Conservation (phyloP, 1,284 basidiomycete genomes). For the Ganoderma lingzhi region DNA sequence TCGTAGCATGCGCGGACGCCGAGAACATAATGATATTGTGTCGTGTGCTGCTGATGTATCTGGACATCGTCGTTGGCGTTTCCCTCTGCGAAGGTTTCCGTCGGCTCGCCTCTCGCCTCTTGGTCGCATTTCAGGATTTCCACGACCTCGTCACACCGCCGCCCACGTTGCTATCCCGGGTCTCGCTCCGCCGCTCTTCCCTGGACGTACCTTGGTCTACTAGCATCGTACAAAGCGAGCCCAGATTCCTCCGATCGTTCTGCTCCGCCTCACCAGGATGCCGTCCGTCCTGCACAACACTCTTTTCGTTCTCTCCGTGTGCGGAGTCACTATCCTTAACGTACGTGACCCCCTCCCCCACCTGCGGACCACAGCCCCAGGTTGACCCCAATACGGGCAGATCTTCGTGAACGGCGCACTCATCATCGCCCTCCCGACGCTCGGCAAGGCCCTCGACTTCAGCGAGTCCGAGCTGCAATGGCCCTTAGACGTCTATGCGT, state of each 20-base stretch:
- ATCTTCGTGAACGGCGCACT: slow-evolving; percentile 50
- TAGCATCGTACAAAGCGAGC: no score
- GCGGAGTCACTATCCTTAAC: background rate
- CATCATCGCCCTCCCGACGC: slow-evolving; percentile 51
- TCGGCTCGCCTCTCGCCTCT: no score
- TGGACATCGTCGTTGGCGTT: no score
- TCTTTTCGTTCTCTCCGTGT: background rate
- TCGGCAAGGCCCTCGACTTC: slow-evolving; percentile 48
- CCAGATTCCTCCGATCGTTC: no score
- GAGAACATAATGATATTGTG: no score
- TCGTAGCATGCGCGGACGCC: no score
- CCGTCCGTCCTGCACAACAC: background rate
- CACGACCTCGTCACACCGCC: no score
- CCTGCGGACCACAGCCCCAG: background rate
- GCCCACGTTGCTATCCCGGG: no score
- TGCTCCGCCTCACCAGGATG: background rate
- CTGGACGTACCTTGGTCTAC: background rate
- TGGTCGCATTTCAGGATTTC: no score
- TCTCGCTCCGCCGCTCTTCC: no score
- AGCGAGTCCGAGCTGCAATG: slow-evolving; percentile 49
- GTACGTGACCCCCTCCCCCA: background rate
- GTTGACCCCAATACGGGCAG: slow-evolving; percentile 21
- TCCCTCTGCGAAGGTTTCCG: no score
- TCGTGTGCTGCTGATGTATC: no score
- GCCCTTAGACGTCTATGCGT: slow-evolving; percentile 52